Conservation (phyloP, 2,329 filamentous ascomycete species). For the Phialophora verrucosa region DNA sequence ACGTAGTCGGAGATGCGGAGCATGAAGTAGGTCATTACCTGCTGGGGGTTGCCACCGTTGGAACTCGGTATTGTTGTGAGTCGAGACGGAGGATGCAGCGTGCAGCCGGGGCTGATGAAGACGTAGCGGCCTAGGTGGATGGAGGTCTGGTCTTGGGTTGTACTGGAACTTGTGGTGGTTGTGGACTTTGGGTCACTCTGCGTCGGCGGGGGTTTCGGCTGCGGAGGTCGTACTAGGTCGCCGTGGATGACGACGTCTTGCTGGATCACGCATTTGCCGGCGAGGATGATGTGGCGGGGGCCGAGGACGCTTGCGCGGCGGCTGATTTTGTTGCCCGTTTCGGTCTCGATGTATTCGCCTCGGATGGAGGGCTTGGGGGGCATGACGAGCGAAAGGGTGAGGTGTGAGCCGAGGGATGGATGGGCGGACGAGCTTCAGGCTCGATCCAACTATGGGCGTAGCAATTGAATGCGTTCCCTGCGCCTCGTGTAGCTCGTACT, state of each 20-base stretch:
- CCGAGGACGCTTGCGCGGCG: conserved; percentile 89
- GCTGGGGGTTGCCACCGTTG: conserved; percentile 16
- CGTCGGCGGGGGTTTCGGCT: conserved; percentile 46
- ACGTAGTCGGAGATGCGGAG: conserved; percentile 95
- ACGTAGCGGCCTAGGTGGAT: conserved; percentile 92
- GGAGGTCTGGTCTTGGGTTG: conserved; percentile 49
- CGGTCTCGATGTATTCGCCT: conserved; percentile 96
- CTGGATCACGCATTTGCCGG: conserved; percentile 94
- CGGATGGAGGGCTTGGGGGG: conserved; percentile 73
- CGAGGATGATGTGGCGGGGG: conserved; percentile 96
- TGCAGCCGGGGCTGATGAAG: conserved; percentile 78
- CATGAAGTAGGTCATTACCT: conserved; percentile 76
- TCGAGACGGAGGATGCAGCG: conserved; percentile 81
- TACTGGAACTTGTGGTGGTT: conserved; percentile 34
- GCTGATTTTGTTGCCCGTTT: conserved; percentile 98
- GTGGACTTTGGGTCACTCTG: conserved; percentile 47
- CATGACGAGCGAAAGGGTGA: conserved; percentile 56
- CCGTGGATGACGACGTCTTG: conserved; percentile 92
- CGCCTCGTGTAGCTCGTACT: too few relatives aligned
- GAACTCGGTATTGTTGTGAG: conserved; percentile 69
- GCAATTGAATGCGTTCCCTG: background rate
- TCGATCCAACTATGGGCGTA: too few relatives aligned
- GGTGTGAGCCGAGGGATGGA: too few relatives aligned
- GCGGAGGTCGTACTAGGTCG: conserved; percentile 72
- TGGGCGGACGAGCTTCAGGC: too few relatives aligned